Base-by-base conservation (phyloP, 306 rosid genomes). In the Castanospermum australe region DNA sequence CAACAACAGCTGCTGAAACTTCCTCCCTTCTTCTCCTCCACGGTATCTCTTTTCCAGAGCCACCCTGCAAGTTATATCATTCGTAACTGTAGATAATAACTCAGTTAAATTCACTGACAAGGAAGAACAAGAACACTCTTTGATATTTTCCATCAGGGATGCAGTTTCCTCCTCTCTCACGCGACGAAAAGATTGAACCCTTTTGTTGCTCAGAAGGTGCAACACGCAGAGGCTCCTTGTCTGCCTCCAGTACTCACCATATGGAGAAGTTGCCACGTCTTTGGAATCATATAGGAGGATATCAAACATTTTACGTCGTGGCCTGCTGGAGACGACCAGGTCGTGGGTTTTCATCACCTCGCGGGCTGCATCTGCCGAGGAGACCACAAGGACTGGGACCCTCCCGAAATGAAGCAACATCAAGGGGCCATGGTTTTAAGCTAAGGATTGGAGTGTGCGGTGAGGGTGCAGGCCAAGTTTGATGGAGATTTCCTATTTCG, bases 211-310 rank as follows among this genome's bases (percentile, higher is more conserved):
- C 15, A 76, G 24, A 14, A 76, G 74, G 63, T 82, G 69, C 35
- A 76, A 21, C 2, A 69, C 74, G n/a, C 79, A 51, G 0, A 82
- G 39, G 47, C 75, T 51, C n/a, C 41, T 79, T 73, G 38, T 24
- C 36, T 79, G 83, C 64, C 79, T 76, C 83, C 83, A 79, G 33
- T 71, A 70, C n/a, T 45, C 41, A 4, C 77, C 77, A 36, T 79
- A 70, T 3, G 63, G 44, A 9, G 78, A 41, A 35, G 71, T 18
- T 10, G 71, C 54, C 0, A 79, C 48, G 15, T 59, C 83, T 20
- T 10, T 79, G 4, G 77, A 69, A 24, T 62, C 70, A 22, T 79
- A 70, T 32, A 67, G 69, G 60, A 79, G 62, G 15, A 33, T 33
- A 22, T 69, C 71, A 15, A 70, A 69, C 82, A 79, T 79, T 54